Percentiles rank a stretch among this genome's conserved stretches.
These are phyloP conservation scores for Teratosphaeria gauchensis DNA, from an alignment of 2,329 filamentous ascomycete genomes.

Conservation along the genomic window DNA sequence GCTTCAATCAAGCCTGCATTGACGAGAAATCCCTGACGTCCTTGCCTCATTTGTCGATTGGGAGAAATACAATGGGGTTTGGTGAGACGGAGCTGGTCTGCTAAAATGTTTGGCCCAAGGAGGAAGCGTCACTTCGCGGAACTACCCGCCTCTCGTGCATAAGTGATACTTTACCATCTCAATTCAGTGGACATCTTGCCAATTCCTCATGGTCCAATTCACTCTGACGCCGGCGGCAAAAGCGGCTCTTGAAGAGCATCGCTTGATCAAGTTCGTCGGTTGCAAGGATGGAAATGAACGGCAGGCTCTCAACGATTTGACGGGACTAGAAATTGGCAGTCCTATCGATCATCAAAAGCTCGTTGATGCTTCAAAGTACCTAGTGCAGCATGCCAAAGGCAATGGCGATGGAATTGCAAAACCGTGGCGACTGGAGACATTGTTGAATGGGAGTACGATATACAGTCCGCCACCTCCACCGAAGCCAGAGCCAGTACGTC, in stretches of 20 bases:
- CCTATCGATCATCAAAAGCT: slow-evolving; percentile 65
- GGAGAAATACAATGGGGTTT: neutral
- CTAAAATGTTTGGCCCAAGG: neutral
- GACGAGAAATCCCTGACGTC: neutral
- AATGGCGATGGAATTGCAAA: slow-evolving; percentile 4
- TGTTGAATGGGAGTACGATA: slow-evolving; percentile 62
- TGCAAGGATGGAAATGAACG: slow-evolving; percentile 3
- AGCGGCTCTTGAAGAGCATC: slow-evolving; percentile 44
- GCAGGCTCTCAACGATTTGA: slow-evolving; percentile 5
- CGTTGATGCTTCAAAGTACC: slow-evolving; percentile 48
- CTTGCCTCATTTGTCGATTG: neutral
- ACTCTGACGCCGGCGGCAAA: slow-evolving; percentile 64
- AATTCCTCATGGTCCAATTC: slow-evolving; percentile 57
- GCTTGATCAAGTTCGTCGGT: slow-evolving; percentile 5
- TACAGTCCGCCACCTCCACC: slow-evolving; percentile 73
- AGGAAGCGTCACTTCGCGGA: neutral
- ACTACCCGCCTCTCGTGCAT: neutral
- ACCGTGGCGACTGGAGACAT: slow-evolving; percentile 50
- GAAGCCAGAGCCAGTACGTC: slow-evolving; percentile 64
- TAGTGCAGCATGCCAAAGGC: slow-evolving; percentile 28
- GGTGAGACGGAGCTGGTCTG: slow-evolving; percentile 1
- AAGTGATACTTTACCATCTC: neutral
- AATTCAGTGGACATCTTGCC: neutral
- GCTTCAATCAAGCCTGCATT: neutral
- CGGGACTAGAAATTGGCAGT: slow-evolving; percentile 41